Evolutionary conservation across 257 asterid genomes (phyloP).

Genomic region (Cruciata laevipes): DNA sequence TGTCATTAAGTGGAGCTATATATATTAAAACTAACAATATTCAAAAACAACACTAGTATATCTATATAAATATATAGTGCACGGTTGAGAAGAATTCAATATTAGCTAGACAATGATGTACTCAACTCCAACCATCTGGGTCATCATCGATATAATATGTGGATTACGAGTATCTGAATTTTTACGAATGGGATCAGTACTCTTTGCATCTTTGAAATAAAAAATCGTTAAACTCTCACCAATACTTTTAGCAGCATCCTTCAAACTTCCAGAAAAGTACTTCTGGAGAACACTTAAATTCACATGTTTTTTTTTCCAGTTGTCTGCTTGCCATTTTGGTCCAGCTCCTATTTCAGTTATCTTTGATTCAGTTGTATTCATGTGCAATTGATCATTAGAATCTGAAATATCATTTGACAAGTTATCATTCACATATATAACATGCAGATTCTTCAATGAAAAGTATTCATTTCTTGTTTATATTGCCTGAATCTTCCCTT

Average conservation of each 20-base stretch:
- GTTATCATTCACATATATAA: conserved; percentile 56
- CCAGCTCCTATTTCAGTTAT: conserved; percentile 26
- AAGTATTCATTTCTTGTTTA: conserved; percentile 34
- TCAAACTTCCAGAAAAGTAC: conserved; percentile 85
- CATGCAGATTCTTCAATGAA: conserved; percentile 62
- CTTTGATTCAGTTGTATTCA: conserved; percentile 29
- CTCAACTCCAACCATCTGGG: too few species aligned
- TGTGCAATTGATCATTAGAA: conserved; percentile 18
- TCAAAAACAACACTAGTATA: too few species aligned
- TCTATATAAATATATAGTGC: too few species aligned
- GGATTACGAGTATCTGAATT: too few species aligned
- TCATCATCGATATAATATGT: too few species aligned
- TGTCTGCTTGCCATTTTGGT: conserved; percentile 38
- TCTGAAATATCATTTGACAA: conserved; percentile 29
- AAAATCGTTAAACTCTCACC: conserved; percentile 44
- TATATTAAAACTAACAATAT: too few species aligned
- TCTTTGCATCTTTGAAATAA: not conserved
- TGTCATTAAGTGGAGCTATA: too few species aligned
- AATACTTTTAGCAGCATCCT: conserved; percentile 90
- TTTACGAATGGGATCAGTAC: too few species aligned
- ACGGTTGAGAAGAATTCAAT: too few species aligned
- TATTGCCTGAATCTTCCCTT: conserved; percentile 22
- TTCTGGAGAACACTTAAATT: conserved; percentile 76
- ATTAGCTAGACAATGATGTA: too few species aligned
- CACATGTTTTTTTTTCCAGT: conserved; percentile 76